Conservation (phyloP, 768 basidiomycete genomes). For the Hysterangium stoloniferum region DNA sequence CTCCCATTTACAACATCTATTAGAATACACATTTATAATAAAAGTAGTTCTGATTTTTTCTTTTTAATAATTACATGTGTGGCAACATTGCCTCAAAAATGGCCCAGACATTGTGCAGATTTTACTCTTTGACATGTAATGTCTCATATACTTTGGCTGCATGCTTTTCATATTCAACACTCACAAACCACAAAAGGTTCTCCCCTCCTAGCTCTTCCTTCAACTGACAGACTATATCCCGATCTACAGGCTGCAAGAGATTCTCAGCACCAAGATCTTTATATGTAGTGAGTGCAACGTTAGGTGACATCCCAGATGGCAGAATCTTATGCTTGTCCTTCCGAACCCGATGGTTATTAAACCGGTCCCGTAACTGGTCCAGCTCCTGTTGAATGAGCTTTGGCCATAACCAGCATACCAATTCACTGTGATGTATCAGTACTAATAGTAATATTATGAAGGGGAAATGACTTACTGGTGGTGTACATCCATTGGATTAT, state of each 20-base stretch:
- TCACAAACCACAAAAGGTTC: constrained; percentile 24
- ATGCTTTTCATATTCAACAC: constrained; percentile 20
- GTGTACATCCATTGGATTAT: constrained; percentile 13
- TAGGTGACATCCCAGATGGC: constrained; percentile 29
- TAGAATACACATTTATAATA: no score
- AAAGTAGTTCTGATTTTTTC: no score
- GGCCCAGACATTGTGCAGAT: constrained; percentile 23
- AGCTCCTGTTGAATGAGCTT: constrained; percentile 16
- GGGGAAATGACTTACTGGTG: constrained; percentile 23
- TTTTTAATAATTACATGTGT: no score
- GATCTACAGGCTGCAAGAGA: constrained; percentile 22
- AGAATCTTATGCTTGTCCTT: constrained; percentile 27
- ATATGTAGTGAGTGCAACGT: constrained; percentile 23
- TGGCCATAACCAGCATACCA: constrained; percentile 22
- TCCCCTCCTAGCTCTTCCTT: constrained; percentile 27
- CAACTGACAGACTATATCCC: constrained; percentile 20
- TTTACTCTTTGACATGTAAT: constrained; percentile 17
- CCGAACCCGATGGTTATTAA: constrained; percentile 23
- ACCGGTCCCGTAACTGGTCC: constrained; percentile 12
- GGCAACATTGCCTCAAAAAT: constrained; percentile 20
- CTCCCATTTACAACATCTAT: no score
- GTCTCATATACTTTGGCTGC: constrained; percentile 17
- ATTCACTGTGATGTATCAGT: constrained; percentile 13
- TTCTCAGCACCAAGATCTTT: constrained; percentile 23
- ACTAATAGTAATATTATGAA: neutral